These are phyloP conservation scores for Cladosporium cucumerinum DNA, from an alignment of 2,329 filamentous ascomycete species.

Conservation along the genomic window DNA sequence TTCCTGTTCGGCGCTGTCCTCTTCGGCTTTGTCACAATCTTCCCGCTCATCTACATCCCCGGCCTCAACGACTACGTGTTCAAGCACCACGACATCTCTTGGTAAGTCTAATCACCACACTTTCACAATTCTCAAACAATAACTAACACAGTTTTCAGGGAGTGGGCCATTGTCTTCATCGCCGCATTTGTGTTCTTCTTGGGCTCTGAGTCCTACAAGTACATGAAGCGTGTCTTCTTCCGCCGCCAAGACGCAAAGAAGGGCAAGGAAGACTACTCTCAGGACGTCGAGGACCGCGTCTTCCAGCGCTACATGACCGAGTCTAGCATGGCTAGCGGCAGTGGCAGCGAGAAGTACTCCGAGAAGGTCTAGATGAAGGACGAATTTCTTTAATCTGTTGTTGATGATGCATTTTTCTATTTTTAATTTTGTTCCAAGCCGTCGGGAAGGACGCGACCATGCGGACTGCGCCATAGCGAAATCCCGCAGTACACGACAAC, in stretches of 20 bases:
- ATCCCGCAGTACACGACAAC: background rate
- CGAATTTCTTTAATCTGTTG: background rate
- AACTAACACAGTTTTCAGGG: conserved; percentile 29
- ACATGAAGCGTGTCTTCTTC: conserved; percentile 52
- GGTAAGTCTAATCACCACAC: conserved; percentile 35
- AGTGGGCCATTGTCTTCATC: conserved; percentile 67
- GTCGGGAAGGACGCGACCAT: background rate
- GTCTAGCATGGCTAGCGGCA: conserved; percentile 14
- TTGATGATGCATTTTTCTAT: background rate
- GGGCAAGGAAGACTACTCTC: conserved; percentile 14
- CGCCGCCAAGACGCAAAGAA: conserved; percentile 16
- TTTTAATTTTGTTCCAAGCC: background rate
- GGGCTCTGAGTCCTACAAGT: conserved; percentile 66
- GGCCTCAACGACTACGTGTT: conserved; percentile 64
- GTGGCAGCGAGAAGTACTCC: background rate
- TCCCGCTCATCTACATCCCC: conserved; percentile 60
- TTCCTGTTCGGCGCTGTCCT: conserved; percentile 53
- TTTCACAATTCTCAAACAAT: background rate
- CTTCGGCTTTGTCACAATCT: conserved; percentile 44
- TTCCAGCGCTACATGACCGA: conserved; percentile 18
- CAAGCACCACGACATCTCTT: conserved; percentile 61
- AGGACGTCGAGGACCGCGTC: conserved; percentile 13
- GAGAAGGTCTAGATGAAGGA: conserved; percentile 12
- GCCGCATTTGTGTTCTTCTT: conserved; percentile 59
- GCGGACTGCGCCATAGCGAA: background rate